Conservation (phyloP, 768 basidiomycete species). For the Pleurotus citrinopileatus region DNA sequence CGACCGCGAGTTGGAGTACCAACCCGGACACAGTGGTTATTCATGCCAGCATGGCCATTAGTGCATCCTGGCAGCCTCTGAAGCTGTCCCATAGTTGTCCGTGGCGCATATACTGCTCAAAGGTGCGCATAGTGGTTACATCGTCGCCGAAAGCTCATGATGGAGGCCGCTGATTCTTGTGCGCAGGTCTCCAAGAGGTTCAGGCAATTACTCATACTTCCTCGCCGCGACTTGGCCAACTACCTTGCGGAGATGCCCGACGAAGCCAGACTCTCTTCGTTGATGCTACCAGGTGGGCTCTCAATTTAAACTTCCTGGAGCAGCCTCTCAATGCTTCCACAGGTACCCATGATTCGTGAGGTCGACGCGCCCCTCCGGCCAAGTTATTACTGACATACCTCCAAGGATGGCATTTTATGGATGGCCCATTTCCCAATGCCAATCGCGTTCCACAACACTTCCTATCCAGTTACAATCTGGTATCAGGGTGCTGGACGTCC, state of each 20-base stretch:
- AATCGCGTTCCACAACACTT: slow-evolving; percentile 60
- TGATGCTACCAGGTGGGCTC: slow-evolving; percentile 73
- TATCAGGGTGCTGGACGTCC: slow-evolving; percentile 79
- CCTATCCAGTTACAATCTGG: slow-evolving; percentile 69
- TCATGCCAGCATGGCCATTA: slow-evolving; percentile 24
- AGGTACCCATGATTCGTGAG: slow-evolving; percentile 72
- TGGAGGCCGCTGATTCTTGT: too few relatives aligned
- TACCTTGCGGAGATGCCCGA: slow-evolving; percentile 67
- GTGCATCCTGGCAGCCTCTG: slow-evolving; percentile 46
- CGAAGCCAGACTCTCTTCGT: slow-evolving; percentile 59
- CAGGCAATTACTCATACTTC: slow-evolving; percentile 52
- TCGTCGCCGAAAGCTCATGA: too few relatives aligned
- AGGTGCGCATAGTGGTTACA: slow-evolving; percentile 49
- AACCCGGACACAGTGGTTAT: slow-evolving; percentile 23
- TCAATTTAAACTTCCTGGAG: slow-evolving; percentile 16
- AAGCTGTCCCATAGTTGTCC: slow-evolving; percentile 40
- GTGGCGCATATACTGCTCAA: slow-evolving; percentile 56
- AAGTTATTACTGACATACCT: not conserved
- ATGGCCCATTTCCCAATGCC: slow-evolving; percentile 87
- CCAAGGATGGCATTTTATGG: slow-evolving; percentile 79
- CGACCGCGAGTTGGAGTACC: slow-evolving; percentile 17
- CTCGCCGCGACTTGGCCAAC: slow-evolving; percentile 53
- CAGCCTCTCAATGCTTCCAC: slow-evolving; percentile 5
- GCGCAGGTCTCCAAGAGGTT: slow-evolving; percentile 44
- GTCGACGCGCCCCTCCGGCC: slow-evolving; percentile 11